Conservation (phyloP, 495 filamentous ascomycete genomes). For the Penicillium steckii region DNA sequence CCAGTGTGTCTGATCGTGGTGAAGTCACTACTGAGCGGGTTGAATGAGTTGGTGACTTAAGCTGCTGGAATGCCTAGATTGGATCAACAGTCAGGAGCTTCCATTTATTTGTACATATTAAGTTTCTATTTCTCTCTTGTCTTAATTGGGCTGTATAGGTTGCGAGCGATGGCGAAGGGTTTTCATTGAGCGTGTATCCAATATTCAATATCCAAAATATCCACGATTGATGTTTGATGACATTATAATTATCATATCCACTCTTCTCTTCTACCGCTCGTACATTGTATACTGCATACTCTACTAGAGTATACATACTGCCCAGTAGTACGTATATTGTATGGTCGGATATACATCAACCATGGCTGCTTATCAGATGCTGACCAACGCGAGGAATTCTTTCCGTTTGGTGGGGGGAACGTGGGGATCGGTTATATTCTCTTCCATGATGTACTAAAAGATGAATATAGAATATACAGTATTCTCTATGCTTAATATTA, state of each 20-base stretch:
- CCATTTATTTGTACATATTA: background rate
- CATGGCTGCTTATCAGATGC: constrained; percentile 19
- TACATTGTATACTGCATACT: no score
- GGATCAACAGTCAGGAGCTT: no score
- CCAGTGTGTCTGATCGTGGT: constrained; percentile 8
- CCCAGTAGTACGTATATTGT: no score
- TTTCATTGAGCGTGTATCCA: constrained; percentile 8
- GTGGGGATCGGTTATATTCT: constrained; percentile 20
- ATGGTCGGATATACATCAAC: constrained; percentile 16
- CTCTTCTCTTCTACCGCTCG: no score
- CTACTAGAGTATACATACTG: no score
- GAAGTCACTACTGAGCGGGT: background rate
- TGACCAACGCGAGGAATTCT: constrained; percentile 18
- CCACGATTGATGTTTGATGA: constrained; percentile 8
- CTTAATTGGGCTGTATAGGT: constrained; percentile 8
- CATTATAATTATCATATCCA: constrained; percentile 10
- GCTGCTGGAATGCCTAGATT: no score
- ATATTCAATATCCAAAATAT: no score
- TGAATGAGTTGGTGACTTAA: constrained; percentile 1
- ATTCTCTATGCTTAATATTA: no score
- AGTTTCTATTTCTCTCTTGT: background rate
- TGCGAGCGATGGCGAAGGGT: constrained; percentile 14
- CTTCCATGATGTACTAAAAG: constrained; percentile 5
- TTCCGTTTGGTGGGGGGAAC: constrained; percentile 8
- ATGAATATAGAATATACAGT: background rate